A percentile compares a stretch with the other conserved stretches of the same genome.
Evolutionary conservation across 305 asterid species (phyloP).

Genomic region (Ruellia speciosa): DNA sequence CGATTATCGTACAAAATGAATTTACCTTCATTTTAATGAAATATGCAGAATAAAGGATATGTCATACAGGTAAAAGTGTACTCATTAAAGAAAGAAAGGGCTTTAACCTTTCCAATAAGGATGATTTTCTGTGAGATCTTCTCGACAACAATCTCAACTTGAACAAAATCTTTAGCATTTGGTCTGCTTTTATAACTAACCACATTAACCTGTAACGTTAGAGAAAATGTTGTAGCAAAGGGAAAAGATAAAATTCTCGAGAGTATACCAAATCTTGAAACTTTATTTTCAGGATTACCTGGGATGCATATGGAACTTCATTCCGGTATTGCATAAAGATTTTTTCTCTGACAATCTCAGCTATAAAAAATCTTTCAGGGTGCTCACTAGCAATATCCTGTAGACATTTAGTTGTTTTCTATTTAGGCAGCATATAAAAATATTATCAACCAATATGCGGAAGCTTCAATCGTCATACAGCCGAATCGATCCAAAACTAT

Average conservation of each 20-base stretch:
- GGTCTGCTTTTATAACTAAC: slow-evolving; percentile 76
- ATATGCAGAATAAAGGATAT: not conserved
- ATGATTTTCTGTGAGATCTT: slow-evolving; percentile 82
- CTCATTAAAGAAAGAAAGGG: slow-evolving; percentile 1
- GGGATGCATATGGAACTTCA: slow-evolving; percentile 96
- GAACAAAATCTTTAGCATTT: slow-evolving; percentile 86
- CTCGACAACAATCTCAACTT: slow-evolving; percentile 92
- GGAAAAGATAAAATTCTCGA: slow-evolving; percentile 1
- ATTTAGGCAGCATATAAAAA: not conserved
- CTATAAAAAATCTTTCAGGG: slow-evolving; percentile 90
- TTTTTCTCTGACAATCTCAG: slow-evolving; percentile 88
- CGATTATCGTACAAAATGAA: too few relatives aligned
- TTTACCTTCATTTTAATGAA: not conserved
- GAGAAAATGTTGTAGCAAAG: slow-evolving; percentile 13
- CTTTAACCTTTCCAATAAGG: slow-evolving; percentile 81
- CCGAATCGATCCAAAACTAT: not conserved
- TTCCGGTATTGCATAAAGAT: slow-evolving; percentile 83
- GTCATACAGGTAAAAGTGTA: not conserved
- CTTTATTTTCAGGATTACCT: slow-evolving; percentile 38
- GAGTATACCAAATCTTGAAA: slow-evolving; percentile 7
- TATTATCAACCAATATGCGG: slow-evolving; percentile 1
- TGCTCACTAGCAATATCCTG: slow-evolving; percentile 97
- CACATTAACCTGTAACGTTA: slow-evolving; percentile 65
- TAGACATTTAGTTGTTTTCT: slow-evolving; percentile 14
- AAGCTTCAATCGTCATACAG: not conserved